Percentiles rank a stretch among this genome's conserved stretches.
Conservation (phyloP, 352 stramenopile genomes). For the Globisporangium echinulatum region DNA sequence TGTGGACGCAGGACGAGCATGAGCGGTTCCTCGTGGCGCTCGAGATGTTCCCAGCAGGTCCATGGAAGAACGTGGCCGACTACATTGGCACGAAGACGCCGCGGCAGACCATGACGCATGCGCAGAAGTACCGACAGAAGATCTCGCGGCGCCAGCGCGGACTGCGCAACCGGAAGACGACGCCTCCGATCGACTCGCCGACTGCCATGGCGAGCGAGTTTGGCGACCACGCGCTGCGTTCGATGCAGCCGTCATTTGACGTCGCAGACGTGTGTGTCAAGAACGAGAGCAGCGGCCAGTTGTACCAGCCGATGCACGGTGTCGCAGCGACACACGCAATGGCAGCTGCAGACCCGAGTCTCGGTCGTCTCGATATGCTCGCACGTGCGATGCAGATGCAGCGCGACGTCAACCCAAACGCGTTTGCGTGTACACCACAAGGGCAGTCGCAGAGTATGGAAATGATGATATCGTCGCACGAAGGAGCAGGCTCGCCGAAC, state of each 20-base stretch:
- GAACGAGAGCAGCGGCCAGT: slow-evolving; percentile 19
- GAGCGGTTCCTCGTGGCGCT: slow-evolving; percentile 79
- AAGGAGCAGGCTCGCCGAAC: slow-evolving; percentile 22
- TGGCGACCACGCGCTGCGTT: slow-evolving; percentile 21
- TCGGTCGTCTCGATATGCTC: slow-evolving; percentile 62
- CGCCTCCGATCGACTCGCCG: slow-evolving; percentile 9
- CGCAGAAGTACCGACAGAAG: slow-evolving; percentile 83
- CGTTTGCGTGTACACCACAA: neutral
- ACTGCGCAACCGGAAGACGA: slow-evolving; percentile 64
- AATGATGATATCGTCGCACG: slow-evolving; percentile 13
- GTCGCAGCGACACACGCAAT: slow-evolving; percentile 11
- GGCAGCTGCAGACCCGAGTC: slow-evolving; percentile 14
- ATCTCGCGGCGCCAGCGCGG: slow-evolving; percentile 66
- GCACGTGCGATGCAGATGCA: slow-evolving; percentile 53
- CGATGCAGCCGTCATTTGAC: slow-evolving; percentile 35
- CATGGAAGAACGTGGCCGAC: slow-evolving; percentile 84
- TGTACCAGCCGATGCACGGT: slow-evolving; percentile 9
- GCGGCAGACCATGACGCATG: slow-evolving; percentile 91
- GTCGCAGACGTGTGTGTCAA: slow-evolving; percentile 58
- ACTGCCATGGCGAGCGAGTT: slow-evolving; percentile 16
- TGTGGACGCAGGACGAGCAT: slow-evolving; percentile 85
- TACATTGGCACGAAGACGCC: slow-evolving; percentile 83
- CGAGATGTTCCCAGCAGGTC: slow-evolving; percentile 77
- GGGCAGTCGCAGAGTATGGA: slow-evolving; percentile 7
- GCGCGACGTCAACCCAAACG: slow-evolving; percentile 8